These are phyloP conservation scores for Gelatoporia subvermispora DNA, from an alignment of 768 basidiomycete genomes.

Conservation along the genomic window DNA sequence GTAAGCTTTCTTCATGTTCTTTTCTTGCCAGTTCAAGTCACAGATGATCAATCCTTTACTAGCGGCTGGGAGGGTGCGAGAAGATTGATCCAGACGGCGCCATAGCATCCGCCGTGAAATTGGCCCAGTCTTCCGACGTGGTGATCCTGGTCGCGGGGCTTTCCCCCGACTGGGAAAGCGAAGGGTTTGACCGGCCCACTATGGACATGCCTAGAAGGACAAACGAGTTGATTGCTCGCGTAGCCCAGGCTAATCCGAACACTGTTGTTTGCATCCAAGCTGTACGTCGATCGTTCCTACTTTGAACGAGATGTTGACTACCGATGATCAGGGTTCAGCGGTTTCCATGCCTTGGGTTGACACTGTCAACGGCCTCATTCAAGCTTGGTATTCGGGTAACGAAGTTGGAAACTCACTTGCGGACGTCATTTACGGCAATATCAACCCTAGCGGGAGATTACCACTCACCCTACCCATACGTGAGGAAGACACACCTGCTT, in stretches of 20 bases:
- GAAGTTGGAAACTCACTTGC: conserved; percentile 61
- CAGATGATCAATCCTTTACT: background rate
- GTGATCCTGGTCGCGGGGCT: conserved; percentile 59
- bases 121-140: conserved; percentile 50
- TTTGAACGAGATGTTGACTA: background rate
- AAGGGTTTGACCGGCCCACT: conserved; percentile 66
- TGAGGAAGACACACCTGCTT: conserved; percentile 59
- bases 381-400: conserved; percentile 65
- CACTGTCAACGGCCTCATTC: conserved; percentile 48
- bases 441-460: conserved; percentile 58
- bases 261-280: conserved; percentile 60
- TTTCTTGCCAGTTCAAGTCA: background rate
- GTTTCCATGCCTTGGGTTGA: conserved; percentile 73
- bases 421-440: conserved; percentile 57
- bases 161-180: conserved; percentile 71
- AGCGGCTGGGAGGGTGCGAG: conserved; percentile 66
- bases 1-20: conserved; percentile 30
- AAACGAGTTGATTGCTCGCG: conserved; percentile 50
- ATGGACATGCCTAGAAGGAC: conserved; percentile 55
- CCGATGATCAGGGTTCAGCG: conserved; percentile 50
- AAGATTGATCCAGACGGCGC: conserved; percentile 55
- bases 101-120: conserved; percentile 48
- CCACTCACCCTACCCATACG: conserved; percentile 57
- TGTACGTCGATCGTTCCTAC: conserved; percentile 29
- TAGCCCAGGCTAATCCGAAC: conserved; percentile 51